Conservation (phyloP, 2,329 filamentous ascomycete genomes). For the Diaporthe eres region DNA sequence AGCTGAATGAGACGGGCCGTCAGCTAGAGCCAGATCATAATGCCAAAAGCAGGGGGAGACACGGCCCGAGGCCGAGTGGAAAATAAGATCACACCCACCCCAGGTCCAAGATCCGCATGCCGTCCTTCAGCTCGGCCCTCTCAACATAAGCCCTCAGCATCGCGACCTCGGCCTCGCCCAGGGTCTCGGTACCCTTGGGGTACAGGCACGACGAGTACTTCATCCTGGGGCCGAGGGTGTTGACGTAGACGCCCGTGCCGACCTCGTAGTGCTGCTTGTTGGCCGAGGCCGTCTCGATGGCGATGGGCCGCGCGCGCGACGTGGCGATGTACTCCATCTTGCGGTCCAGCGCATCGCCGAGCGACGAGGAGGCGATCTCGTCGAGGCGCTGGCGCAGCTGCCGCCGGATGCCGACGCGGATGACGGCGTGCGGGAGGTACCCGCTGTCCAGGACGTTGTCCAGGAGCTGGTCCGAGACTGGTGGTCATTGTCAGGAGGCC, state of each 20-base stretch:
- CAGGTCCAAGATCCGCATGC: conserved; percentile 73
- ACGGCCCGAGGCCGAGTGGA: conserved; percentile 38
- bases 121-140: conserved; percentile 70
- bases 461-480: conserved; percentile 36
- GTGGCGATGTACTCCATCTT: conserved; percentile 76
- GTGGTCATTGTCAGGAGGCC: not conserved
- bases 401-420: conserved; percentile 76
- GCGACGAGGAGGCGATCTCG: conserved; percentile 67
- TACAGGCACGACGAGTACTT: conserved; percentile 81
- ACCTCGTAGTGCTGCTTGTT: conserved; percentile 83
- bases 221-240: conserved; percentile 77
- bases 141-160: conserved; percentile 76
- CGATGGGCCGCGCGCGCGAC: conserved; percentile 74
- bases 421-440: conserved; percentile 73
- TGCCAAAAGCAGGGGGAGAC: conserved; percentile 17
- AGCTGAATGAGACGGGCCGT: conserved; percentile 56
- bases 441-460: conserved; percentile 75
- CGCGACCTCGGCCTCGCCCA: conserved; percentile 75
- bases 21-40: not conserved
- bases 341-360: conserved; percentile 65
- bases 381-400: conserved; percentile 73
- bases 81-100: conserved; percentile 58
- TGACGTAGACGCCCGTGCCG: conserved; percentile 73
- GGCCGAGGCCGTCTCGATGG: conserved; percentile 75
- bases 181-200: conserved; percentile 71